phyloP scores from a whole-genome alignment of 371 early-diverging fungal genomes.

The Paraphysoderma sedebokerense region DNA sequence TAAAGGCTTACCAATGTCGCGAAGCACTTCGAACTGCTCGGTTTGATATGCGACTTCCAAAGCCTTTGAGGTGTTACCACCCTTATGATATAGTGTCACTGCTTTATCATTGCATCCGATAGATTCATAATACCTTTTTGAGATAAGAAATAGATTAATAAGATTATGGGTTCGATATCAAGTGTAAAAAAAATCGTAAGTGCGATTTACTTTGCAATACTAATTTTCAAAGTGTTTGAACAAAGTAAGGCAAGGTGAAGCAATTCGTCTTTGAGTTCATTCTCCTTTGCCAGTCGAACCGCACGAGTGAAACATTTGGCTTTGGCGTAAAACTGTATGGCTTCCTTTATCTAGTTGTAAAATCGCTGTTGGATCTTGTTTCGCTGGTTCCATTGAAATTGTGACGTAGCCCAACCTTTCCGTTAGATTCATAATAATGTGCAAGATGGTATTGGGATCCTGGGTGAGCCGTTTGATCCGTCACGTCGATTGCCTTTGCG shows the following conservation, averaged over 20 bases:
- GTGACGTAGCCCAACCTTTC: slow-evolving; percentile 10
- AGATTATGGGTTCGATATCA: too few species aligned
- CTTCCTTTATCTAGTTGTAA: slow-evolving; percentile 13
- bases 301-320: slow-evolving; percentile 25
- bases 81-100: slow-evolving; percentile 14
- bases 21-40: too few species aligned
- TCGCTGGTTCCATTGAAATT: too few species aligned
- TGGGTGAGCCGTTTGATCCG: slow-evolving; percentile 10
- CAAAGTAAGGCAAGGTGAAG: slow-evolving; percentile 24
- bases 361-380: too few species aligned
- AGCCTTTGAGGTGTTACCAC: slow-evolving; percentile 11
- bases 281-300: slow-evolving; percentile 23
- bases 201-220: slow-evolving; percentile 20
- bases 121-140: too few species aligned
- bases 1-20: neutral
- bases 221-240: slow-evolving; percentile 13
- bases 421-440: slow-evolving; percentile 18
- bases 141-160: too few species aligned
- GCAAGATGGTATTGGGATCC: slow-evolving; percentile 23
- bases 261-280: slow-evolving; percentile 15
- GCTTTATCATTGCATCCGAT: slow-evolving; percentile 18
- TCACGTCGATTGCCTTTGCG: slow-evolving; percentile 13
- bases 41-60: slow-evolving; percentile 16
- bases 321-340: slow-evolving; percentile 17
- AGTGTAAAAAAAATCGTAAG: too few species aligned